phyloP scores from a whole-genome alignment of 2,329 filamentous ascomycete species.

The Polytolypa hystricis region DNA sequence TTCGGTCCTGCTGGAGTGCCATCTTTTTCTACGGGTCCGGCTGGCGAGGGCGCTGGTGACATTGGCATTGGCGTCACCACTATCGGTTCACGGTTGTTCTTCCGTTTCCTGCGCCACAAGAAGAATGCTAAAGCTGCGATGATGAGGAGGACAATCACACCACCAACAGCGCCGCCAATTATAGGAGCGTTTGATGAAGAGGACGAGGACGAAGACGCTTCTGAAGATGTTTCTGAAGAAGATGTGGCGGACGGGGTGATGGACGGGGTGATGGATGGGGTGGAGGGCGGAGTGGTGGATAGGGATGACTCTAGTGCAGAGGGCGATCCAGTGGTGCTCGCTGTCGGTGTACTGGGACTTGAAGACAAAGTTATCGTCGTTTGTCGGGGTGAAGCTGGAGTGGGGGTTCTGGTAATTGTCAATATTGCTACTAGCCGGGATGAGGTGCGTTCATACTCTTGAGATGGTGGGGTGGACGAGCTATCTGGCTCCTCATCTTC shows the following conservation, averaged over 20 bases:
- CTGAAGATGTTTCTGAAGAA: not conserved
- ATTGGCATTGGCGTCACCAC: no score
- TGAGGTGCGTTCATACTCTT: not conserved
- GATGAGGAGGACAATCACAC: not conserved
- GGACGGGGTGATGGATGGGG: no score
- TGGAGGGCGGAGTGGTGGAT: not conserved
- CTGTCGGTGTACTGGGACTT: not conserved
- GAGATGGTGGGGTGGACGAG: not conserved
- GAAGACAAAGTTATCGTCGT: not conserved
- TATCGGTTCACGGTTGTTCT: not conserved
- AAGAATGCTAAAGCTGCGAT: not conserved
- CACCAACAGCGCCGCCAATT: conserved; percentile 1
- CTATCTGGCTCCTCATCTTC: not conserved
- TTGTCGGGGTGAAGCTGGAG: not conserved
- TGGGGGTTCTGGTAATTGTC: not conserved
- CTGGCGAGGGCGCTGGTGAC: not conserved
- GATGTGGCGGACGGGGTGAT: not conserved
- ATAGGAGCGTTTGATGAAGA: not conserved
- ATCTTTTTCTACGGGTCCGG: not conserved
- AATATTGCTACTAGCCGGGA: not conserved
- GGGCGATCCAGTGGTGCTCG: not conserved
- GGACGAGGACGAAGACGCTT: not conserved
- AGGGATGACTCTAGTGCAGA: not conserved
- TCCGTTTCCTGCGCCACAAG: conserved; percentile 1
- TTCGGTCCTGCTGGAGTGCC: not conserved